Evolutionary conservation across 2,329 filamentous ascomycete species (phyloP), one percentile per base, ranked within the genome.

Genomic region (Colletotrichum echinochloae): DNA sequence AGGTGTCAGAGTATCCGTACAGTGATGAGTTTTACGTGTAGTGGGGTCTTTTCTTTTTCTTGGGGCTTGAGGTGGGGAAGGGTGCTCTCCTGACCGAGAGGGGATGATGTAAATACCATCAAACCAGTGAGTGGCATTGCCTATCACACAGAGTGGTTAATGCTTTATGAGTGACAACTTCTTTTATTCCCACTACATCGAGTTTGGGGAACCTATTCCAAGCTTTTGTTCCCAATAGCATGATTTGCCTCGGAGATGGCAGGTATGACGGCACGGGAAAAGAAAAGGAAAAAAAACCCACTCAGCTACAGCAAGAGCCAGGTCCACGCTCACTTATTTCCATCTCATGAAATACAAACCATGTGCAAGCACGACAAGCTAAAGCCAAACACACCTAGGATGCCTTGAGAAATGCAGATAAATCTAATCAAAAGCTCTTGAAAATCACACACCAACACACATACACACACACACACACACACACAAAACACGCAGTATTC

Each of bases 351-450:
- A 35, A 49, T n/a, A 46, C 12, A 49, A 9, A 35, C 18, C 51
- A 51, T 16, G 18, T 44, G 48, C n/a, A 35, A 48, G 57, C 44
- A 49, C 30, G 41, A n/a, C 33, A 44, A 37, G 16, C 30, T 30
- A 18, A 60, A 60, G 8, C 20, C 30, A 49, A 60, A 60, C 16
- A 26, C 39, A 59, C 56, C 56, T 2, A 60, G 30, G 3, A 61
- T 39, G 23, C 30, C 35, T 46, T 33, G 33, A n/a, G 46, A 33
- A 61, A 61, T 51, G 59, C 59, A 51, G 46, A 51, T 39, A 35
- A 0, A 35, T 14, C 59, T 33, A 39, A 28, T 28, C n/a, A 20
- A n/a, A n/a, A 37, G 46, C 37, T 39, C 44, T 39, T 44, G n/a
- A 39, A 12, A 14, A 49, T 61, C 44, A 44, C 55, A 18, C 23